Evolutionary conservation across 164 flowering plant genomes (phyloP), one percentile per base, ranked within the genome.

Genomic region (Magnolia changhungtana): DNA sequence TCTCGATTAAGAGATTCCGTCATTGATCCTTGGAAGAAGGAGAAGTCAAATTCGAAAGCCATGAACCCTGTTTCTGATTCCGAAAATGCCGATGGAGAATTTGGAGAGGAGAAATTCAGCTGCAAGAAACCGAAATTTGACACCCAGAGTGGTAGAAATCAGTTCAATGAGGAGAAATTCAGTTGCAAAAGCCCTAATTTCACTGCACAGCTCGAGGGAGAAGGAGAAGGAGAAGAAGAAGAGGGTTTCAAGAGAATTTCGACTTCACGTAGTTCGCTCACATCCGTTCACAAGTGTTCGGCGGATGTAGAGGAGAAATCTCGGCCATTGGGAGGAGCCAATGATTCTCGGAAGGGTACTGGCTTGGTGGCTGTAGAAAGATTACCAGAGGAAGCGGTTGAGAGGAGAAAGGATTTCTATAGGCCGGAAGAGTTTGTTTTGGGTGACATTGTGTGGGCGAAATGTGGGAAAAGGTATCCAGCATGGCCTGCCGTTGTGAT

Each of bases 401-500:
- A 81, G 78, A 85, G 75, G 78, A 81, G 82, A 67, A 85, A 81
- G 58, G 90, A 84, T 67, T 81, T 83, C 61, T 87, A 81, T 77
- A 82, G 84, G 78, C 86, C 82, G 1, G 91, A 85, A 73, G 92
- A 92, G 55, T 96, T 94, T 76, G 84, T 83, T 74, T 63, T 85
- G 27, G 96, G 98, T 9, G 98, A 94, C 82, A 79, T 93, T 55
- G 95, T 94, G 58, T 96, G 99, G 99, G 99, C 97, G 5, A 96
- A 92, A 79, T 82, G 91, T 0, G 92, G 92, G 75, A 89, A 84
- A 79, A 85, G 84, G n/a, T 87, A 83, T 72, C 98, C 97, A 6
- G 90, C 89, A 69, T 94, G 98, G 99, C 99, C 99, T 19, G 99
- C 98, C 29, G 83, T 89, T 77, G 97, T 96, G 16, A 92, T 96